A percentile compares a stretch with the other conserved stretches of the same genome.
Conservation (phyloP, 2,329 filamentous ascomycete genomes). For the Hortaea sp. region DNA sequence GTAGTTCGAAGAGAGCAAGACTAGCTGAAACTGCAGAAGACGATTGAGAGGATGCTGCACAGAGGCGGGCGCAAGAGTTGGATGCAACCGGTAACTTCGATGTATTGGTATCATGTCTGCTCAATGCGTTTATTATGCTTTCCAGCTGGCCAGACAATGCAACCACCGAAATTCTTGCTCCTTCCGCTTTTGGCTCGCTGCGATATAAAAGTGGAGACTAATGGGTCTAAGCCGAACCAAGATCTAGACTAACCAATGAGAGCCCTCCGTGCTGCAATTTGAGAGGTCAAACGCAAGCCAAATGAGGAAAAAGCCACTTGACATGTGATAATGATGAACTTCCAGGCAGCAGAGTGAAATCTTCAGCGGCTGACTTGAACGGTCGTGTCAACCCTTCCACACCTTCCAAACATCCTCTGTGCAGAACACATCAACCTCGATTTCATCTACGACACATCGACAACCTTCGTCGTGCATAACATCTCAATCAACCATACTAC, state of each 20-base stretch:
- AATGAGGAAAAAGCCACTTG: not conserved
- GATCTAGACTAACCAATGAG: too few relatives aligned
- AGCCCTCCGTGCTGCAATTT: not conserved
- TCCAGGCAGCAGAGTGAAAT: constrained; percentile 1
- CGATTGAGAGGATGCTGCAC: not conserved
- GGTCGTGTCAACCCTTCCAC: not conserved
- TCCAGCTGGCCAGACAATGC: not conserved
- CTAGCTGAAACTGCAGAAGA: not conserved
- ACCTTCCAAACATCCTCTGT: not conserved
- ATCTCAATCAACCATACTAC: not conserved
- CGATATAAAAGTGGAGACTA: too few relatives aligned
- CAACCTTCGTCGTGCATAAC: not conserved
- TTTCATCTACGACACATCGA: not conserved
- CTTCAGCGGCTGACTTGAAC: not conserved
- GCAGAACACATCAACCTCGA: not conserved
- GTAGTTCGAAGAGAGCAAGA: not conserved
- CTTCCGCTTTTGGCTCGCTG: too few relatives aligned
- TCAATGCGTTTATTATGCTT: not conserved
- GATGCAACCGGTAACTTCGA: not conserved
- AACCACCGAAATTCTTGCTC: too few relatives aligned
- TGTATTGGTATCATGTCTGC: not conserved
- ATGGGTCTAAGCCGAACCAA: too few relatives aligned
- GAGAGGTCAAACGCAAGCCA: not conserved
- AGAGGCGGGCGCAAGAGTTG: too few relatives aligned
- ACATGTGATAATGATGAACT: not conserved